These are phyloP conservation scores for Diaporthe humulicola DNA, from an alignment of 2,329 filamentous ascomycete genomes.

Conservation along the genomic window DNA sequence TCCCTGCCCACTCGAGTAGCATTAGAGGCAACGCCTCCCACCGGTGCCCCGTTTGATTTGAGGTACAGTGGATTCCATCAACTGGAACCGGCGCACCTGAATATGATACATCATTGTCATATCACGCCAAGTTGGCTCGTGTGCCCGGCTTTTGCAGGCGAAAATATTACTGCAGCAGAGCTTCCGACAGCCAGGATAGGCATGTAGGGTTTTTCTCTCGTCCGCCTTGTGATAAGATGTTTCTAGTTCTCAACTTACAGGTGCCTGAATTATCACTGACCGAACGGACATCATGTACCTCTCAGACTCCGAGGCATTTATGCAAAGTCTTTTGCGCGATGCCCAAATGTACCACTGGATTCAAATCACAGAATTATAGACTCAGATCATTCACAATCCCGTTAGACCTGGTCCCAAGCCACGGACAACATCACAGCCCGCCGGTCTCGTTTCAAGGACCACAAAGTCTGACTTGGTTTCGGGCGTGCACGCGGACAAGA, in stretches of 20 bases:
- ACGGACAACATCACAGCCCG: background rate
- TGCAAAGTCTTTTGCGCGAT: background rate
- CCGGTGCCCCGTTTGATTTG: constrained; percentile 1
- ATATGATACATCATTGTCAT: constrained; percentile 20
- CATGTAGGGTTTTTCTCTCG: background rate
- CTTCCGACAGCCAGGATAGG: background rate
- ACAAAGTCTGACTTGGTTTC: too few species aligned
- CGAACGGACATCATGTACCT: too few species aligned
- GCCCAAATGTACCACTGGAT: background rate
- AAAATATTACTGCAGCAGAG: background rate
- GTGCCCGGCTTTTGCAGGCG: background rate
- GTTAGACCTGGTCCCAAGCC: background rate
- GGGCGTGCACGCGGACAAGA: background rate
- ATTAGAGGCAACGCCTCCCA: background rate
- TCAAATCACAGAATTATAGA: background rate
- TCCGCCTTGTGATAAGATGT: too few species aligned
- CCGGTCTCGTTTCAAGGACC: too few species aligned
- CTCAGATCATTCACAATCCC: background rate
- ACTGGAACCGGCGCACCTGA: background rate
- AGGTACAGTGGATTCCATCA: constrained; percentile 12
- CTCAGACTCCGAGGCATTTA: too few species aligned
- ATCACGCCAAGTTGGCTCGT: background rate
- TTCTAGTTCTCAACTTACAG: background rate
- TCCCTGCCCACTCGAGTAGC: background rate
- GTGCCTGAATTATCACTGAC: background rate